These are phyloP conservation scores for Aspergillus avenaceus DNA, from an alignment of 495 filamentous ascomycete species.

Conservation along the genomic window DNA sequence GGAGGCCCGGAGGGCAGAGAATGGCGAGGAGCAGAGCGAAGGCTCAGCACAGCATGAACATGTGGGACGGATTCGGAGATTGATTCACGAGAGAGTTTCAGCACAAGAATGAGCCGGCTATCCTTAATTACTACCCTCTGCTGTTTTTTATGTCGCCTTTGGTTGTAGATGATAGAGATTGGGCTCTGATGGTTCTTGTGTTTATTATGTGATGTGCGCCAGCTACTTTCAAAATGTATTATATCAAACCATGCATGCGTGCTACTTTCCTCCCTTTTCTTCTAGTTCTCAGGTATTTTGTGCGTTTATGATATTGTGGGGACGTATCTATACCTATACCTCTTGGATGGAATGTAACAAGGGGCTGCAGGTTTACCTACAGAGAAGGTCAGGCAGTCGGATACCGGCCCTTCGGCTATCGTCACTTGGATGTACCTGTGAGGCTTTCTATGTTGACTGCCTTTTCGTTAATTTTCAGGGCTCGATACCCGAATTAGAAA, in stretches of 20 bases:
- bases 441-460: too few relatives aligned
- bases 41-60: slow-evolving; percentile 14
- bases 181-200: neutral
- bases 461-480: too few relatives aligned
- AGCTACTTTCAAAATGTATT: slow-evolving; percentile 1
- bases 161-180: slow-evolving; percentile 1
- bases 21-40: neutral
- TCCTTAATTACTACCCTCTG: too few relatives aligned
- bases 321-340: too few relatives aligned
- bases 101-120: neutral
- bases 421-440: too few relatives aligned
- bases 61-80: slow-evolving; percentile 17
- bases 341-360: too few relatives aligned
- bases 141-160: neutral
- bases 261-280: neutral
- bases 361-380: too few relatives aligned
- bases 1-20: slow-evolving; percentile 26
- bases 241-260: neutral
- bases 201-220: neutral
- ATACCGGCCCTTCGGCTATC: too few relatives aligned
- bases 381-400: too few relatives aligned
- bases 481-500: too few relatives aligned
- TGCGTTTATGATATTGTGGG: too few relatives aligned
- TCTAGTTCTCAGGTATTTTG: too few relatives aligned
- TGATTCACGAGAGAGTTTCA: slow-evolving; percentile 11